These are phyloP conservation scores for Aspergillus sparsus DNA, from an alignment of 495 filamentous ascomycete genomes.

Conservation along the genomic window DNA sequence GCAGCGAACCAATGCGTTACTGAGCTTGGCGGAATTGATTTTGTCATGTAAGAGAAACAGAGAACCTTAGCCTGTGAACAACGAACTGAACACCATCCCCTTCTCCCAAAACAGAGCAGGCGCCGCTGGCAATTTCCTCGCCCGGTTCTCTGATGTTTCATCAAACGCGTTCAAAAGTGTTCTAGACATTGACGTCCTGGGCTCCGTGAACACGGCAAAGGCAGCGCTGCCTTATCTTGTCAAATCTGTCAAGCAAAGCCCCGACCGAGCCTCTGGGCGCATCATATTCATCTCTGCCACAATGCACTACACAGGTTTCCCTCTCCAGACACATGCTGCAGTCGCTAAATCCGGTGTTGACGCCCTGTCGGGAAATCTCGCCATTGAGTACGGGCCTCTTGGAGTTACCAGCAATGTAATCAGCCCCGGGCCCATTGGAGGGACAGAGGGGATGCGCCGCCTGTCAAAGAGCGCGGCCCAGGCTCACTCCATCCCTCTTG, in stretches of 20 bases:
- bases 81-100: no score
- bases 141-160: constrained; percentile 76
- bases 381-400: constrained; percentile 83
- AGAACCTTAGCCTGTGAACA: no score
- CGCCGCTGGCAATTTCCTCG: constrained; percentile 94
- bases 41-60: constrained; percentile 91
- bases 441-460: constrained; percentile 49
- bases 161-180: constrained; percentile 92
- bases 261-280: constrained; percentile 61
- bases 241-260: constrained; percentile 53
- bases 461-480: neutral
- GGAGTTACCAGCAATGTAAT: constrained; percentile 88
- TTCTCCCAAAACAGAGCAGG: constrained; percentile 62
- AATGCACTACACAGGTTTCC: constrained; percentile 81
- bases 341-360: constrained; percentile 93
- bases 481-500: constrained; percentile 55
- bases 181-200: constrained; percentile 93
- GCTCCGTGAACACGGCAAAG: constrained; percentile 92
- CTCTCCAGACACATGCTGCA: constrained; percentile 81
- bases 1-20: constrained; percentile 76
- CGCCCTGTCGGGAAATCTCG: constrained; percentile 68
- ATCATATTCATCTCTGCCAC: constrained; percentile 88
- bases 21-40: constrained; percentile 87
- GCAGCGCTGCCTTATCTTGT: constrained; percentile 79
- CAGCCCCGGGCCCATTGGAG: constrained; percentile 73